Conservation (phyloP, 1,284 basidiomycete genomes). For the Cryptococcus jaspeensis region DNA sequence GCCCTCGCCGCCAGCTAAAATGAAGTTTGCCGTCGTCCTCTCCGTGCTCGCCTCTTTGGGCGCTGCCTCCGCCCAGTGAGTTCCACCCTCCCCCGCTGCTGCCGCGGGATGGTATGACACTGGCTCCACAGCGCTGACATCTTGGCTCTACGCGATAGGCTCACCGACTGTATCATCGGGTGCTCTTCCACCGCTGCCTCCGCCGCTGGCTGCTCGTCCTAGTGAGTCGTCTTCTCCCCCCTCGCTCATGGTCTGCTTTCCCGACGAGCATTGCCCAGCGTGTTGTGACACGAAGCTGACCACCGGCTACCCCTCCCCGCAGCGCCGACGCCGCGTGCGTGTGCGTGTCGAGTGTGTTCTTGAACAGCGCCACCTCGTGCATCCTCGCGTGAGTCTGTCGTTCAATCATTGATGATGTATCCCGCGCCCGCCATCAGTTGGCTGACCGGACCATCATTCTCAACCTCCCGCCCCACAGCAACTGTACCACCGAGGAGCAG, state of each 20-base stretch:
- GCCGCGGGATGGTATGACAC: too few species aligned
- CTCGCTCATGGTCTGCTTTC: too few species aligned
- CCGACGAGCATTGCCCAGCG: too few species aligned
- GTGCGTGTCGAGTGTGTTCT: slow-evolving; percentile 36
- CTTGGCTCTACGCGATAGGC: neutral
- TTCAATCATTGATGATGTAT: too few species aligned
- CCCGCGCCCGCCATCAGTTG: too few species aligned
- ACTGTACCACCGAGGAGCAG: slow-evolving; percentile 36
- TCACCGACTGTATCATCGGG: slow-evolving; percentile 25
- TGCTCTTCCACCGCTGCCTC: slow-evolving; percentile 22
- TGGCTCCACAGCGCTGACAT: too few species aligned
- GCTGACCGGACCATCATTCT: slow-evolving; percentile 7
- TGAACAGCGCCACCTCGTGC: slow-evolving; percentile 30
- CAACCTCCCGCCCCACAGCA: slow-evolving; percentile 7
- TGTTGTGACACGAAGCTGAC: too few species aligned
- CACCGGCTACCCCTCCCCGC: neutral
- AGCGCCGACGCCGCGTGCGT: slow-evolving; percentile 36
- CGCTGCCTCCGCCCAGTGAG: neutral
- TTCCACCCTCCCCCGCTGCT: too few species aligned
- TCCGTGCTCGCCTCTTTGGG: neutral
- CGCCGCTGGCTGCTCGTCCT: slow-evolving; percentile 18
- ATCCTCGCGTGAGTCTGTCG: slow-evolving; percentile 20
- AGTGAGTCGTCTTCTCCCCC: slow-evolving; percentile 12
- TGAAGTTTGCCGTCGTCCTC: neutral
- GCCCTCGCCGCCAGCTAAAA: too few species aligned